These are phyloP conservation scores for Starmerella bacillaris DNA, from an alignment of 805 yeast species.

Conservation along the genomic window DNA sequence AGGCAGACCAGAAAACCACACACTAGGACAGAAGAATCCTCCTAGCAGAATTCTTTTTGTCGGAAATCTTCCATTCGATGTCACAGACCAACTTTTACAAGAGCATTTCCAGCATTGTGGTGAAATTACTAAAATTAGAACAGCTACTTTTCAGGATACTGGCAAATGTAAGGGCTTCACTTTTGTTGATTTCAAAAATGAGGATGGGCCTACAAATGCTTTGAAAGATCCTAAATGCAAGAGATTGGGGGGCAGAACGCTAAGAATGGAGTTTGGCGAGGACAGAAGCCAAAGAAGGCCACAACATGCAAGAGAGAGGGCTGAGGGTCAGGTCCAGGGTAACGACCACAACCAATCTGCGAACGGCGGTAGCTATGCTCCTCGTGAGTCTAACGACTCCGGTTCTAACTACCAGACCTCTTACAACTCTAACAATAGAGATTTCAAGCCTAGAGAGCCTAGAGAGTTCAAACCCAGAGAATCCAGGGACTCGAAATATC, in stretches of 20 bases:
- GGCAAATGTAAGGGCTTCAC: slow-evolving; percentile 97
- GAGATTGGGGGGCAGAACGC: slow-evolving; percentile 49
- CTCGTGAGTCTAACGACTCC: neutral
- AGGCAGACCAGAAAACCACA: slow-evolving; percentile 58
- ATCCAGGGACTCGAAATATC: slow-evolving; percentile 6
- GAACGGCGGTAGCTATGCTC: no score
- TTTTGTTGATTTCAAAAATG: slow-evolving; percentile 68
- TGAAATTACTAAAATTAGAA: slow-evolving; percentile 62
- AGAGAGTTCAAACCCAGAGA: slow-evolving; percentile 1
- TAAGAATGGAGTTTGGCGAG: slow-evolving; percentile 85
- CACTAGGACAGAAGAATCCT: slow-evolving; percentile 43
- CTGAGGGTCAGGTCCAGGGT: neutral
- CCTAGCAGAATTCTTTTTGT: slow-evolving; percentile 80
- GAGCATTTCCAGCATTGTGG: slow-evolving; percentile 86
- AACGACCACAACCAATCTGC: neutral
- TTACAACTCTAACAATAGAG: neutral
- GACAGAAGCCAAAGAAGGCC: slow-evolving; percentile 62
- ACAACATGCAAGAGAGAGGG: slow-evolving; percentile 26
- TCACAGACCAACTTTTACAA: slow-evolving; percentile 59
- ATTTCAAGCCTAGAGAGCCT: neutral
- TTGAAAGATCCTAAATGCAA: slow-evolving; percentile 51
- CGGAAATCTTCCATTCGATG: slow-evolving; percentile 84
- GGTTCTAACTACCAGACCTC: neutral
- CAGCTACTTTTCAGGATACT: slow-evolving; percentile 95
- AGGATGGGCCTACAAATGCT: slow-evolving; percentile 68